phyloP scores from a whole-genome alignment of 2,329 filamentous ascomycete species.

The Sporothrix humicola region DNA sequence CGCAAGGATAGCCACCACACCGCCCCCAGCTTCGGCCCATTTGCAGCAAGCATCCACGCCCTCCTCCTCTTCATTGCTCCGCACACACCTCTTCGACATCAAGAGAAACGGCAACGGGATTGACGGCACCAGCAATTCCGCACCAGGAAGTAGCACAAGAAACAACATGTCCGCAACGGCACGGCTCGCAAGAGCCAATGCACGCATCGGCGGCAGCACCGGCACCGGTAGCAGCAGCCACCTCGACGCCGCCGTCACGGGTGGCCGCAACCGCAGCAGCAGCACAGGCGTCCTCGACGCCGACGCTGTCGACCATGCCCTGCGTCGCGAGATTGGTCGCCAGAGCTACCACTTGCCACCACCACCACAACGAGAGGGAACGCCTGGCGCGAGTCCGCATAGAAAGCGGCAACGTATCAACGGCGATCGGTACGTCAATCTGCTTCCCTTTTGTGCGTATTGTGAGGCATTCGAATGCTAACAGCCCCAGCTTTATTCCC shows the following conservation, averaged over 20 bases:
- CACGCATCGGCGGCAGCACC: slow-evolving; percentile 28
- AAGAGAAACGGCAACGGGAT: slow-evolving; percentile 28
- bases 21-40: slow-evolving; percentile 24
- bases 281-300: slow-evolving; percentile 52
- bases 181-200: slow-evolving; percentile 28
- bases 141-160: slow-evolving; percentile 14
- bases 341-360: slow-evolving; percentile 33
- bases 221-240: slow-evolving; percentile 18
- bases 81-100: slow-evolving; percentile 31
- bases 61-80: slow-evolving; percentile 8
- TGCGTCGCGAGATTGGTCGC: slow-evolving; percentile 57
- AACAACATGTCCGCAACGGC: slow-evolving; percentile 27
- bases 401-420: slow-evolving; percentile 66
- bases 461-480: neutral
- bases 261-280: slow-evolving; percentile 44
- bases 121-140: slow-evolving; percentile 18
- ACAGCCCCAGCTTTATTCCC: slow-evolving; percentile 80
- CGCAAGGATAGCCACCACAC: slow-evolving; percentile 34
- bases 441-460: neutral
- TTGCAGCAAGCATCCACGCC: slow-evolving; percentile 13
- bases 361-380: slow-evolving; percentile 55
- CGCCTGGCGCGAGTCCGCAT: slow-evolving; percentile 60
- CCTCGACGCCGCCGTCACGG: slow-evolving; percentile 42
- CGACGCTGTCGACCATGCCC: slow-evolving; percentile 57
- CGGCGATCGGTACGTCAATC: slow-evolving; percentile 61